Conservation (phyloP, 1,284 basidiomycete genomes). For the Pterulicium gracile region DNA sequence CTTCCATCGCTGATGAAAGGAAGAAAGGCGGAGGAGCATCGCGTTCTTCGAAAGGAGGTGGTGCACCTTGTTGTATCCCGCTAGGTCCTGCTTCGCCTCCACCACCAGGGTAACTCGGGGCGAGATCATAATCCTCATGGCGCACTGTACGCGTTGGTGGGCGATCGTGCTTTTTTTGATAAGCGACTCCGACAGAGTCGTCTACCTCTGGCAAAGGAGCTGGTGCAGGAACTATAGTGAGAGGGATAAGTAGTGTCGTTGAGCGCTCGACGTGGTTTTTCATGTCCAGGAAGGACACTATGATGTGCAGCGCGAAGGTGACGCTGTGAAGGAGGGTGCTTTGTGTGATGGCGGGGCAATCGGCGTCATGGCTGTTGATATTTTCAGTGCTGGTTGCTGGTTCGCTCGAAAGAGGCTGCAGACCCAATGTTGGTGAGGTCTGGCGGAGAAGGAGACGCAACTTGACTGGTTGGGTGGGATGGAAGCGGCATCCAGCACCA, state of each 20-base stretch:
- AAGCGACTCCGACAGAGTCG: slow-evolving; percentile 55
- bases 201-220: slow-evolving; percentile 69
- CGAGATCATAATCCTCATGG: slow-evolving; percentile 49
- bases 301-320: slow-evolving; percentile 53
- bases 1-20: slow-evolving; percentile 33
- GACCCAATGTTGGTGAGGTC: slow-evolving; percentile 22
- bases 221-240: slow-evolving; percentile 57
- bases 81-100: slow-evolving; percentile 63
- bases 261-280: slow-evolving; percentile 52
- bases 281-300: slow-evolving; percentile 62
- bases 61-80: slow-evolving; percentile 44
- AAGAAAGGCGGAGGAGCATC: slow-evolving; percentile 73
- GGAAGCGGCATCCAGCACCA: slow-evolving; percentile 71
- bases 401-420: background rate
- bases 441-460: slow-evolving; percentile 66
- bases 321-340: slow-evolving; percentile 61
- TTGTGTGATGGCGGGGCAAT: slow-evolving; percentile 68
- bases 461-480: slow-evolving; percentile 52
- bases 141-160: slow-evolving; percentile 62
- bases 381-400: background rate
- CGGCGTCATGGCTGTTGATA: slow-evolving; percentile 29
- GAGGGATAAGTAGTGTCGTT: slow-evolving; percentile 50
- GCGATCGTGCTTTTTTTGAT: slow-evolving; percentile 75
- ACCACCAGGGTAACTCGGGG: slow-evolving; percentile 52
- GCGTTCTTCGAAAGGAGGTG: slow-evolving; percentile 73